Percentiles rank a stretch among this genome's conserved stretches.
Evolutionary conservation across 2,329 filamentous ascomycete genomes (phyloP).

Genomic region (Furcasterigmium sp.): DNA sequence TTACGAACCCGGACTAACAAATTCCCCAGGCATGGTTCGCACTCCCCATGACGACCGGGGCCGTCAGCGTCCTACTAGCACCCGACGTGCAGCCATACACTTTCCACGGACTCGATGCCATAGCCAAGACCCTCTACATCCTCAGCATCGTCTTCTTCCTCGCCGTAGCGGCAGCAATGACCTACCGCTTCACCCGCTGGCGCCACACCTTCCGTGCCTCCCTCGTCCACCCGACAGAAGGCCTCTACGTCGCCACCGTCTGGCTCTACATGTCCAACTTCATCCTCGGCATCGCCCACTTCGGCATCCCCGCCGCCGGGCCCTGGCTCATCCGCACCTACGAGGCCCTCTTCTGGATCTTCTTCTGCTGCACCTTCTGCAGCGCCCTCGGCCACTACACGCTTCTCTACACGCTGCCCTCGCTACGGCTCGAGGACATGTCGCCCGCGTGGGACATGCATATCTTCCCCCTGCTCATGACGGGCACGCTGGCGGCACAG

Average conservation of each 20-base stretch:
- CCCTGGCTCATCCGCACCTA: constrained; percentile 46
- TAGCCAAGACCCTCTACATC: constrained; percentile 46
- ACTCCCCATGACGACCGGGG: constrained; percentile 26
- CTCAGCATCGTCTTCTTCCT: constrained; percentile 51
- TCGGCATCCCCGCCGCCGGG: constrained; percentile 42
- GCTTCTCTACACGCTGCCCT: constrained; percentile 46
- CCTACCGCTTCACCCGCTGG: constrained; percentile 41
- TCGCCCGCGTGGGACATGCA: constrained; percentile 59
- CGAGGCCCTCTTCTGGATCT: constrained; percentile 57
- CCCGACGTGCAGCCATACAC: constrained; percentile 39
- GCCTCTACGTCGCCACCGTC: constrained; percentile 57
- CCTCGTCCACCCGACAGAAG: constrained; percentile 47
- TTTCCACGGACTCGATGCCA: constrained; percentile 47
- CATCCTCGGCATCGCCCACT: constrained; percentile 44
- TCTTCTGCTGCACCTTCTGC: constrained; percentile 46
- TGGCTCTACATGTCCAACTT: constrained; percentile 57
- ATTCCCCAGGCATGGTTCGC: neutral
- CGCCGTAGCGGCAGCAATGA: constrained; percentile 41
- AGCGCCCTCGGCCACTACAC: constrained; percentile 53
- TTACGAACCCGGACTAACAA: too few relatives aligned
- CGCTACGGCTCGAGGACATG: constrained; percentile 40
- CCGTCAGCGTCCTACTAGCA: constrained; percentile 44
- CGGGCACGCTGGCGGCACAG: constrained; percentile 52
- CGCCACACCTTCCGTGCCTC: constrained; percentile 39
- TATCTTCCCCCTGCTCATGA: constrained; percentile 59